Evolutionary conservation across 352 stramenopile genomes (phyloP).

Genomic region (Peronospora destructor): DNA sequence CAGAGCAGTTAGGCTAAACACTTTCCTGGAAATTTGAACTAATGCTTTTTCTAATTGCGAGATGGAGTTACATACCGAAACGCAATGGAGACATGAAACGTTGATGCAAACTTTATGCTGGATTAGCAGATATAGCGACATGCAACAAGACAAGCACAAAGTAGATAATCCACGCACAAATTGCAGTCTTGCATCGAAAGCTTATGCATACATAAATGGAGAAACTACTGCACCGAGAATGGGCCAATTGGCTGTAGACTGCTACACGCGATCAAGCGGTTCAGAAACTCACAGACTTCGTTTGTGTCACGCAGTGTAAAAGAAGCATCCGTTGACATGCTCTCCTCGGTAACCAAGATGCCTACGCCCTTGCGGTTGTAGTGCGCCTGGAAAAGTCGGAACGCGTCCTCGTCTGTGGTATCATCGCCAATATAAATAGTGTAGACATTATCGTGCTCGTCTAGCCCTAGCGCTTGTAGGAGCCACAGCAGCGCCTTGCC

Average conservation of each 20-base stretch:
- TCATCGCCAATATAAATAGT: conserved; percentile 91
- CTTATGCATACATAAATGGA: background rate
- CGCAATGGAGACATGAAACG: too few relatives aligned
- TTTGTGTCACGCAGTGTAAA: conserved; percentile 75
- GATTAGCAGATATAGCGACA: background rate
- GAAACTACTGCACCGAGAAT: conserved; percentile 9
- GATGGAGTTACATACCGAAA: too few relatives aligned
- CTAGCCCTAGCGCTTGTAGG: conserved; percentile 62
- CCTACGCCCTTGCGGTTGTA: conserved; percentile 60
- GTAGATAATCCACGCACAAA: background rate
- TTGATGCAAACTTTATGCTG: background rate
- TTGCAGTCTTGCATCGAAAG: conserved; percentile 1
- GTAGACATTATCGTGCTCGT: conserved; percentile 71
- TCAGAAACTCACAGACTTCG: conserved; percentile 69
- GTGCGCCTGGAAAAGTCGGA: conserved; percentile 54
- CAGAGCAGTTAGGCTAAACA: background rate
- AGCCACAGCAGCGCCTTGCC: conserved; percentile 86
- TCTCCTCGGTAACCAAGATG: conserved; percentile 80
- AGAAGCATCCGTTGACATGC: conserved; percentile 51
- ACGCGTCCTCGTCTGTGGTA: conserved; percentile 86
- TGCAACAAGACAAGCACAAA: background rate
- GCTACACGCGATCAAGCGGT: conserved; percentile 47
- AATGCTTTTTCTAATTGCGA: too few relatives aligned
- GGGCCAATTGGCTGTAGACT: conserved; percentile 13
- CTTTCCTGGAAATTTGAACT: too few relatives aligned